phyloP scores from a whole-genome alignment of 257 asterid genomes.

The Eustoma russellianum region DNA sequence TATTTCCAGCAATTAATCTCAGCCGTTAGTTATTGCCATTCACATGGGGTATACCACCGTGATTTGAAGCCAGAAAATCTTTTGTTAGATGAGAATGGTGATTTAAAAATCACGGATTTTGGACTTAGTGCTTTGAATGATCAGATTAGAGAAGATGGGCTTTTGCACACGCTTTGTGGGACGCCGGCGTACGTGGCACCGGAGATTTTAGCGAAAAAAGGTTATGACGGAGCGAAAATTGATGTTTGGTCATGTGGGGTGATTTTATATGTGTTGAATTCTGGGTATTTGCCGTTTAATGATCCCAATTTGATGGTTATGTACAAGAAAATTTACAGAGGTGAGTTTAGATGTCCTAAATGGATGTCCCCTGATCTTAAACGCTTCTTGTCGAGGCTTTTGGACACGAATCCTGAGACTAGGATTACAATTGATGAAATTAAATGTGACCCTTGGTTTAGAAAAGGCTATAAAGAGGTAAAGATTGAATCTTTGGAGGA shows the following conservation, averaged over 20 bases:
- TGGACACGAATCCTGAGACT: slow-evolving; percentile 60
- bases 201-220: slow-evolving; percentile 65
- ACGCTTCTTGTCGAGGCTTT: slow-evolving; percentile 46
- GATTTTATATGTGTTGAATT: slow-evolving; percentile 23
- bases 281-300: slow-evolving; percentile 72
- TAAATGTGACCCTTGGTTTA: slow-evolving; percentile 66
- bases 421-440: slow-evolving; percentile 70
- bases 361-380: slow-evolving; percentile 82
- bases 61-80: slow-evolving; percentile 90
- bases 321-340: slow-evolving; percentile 58
- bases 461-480: slow-evolving; percentile 39
- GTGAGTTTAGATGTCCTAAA: slow-evolving; percentile 75
- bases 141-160: slow-evolving; percentile 50
- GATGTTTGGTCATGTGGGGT: slow-evolving; percentile 80
- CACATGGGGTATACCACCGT: slow-evolving; percentile 72
- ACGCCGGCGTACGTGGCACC: slow-evolving; percentile 98
- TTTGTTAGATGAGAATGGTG: slow-evolving; percentile 67
- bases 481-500: slow-evolving; percentile 11
- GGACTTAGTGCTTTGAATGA: slow-evolving; percentile 74
- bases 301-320: slow-evolving; percentile 38
- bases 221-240: slow-evolving; percentile 74
- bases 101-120: slow-evolving; percentile 73
- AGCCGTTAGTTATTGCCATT: slow-evolving; percentile 67
- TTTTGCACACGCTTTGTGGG: slow-evolving; percentile 83
- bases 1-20: slow-evolving; percentile 81